Percentiles rank a stretch among this genome's conserved stretches.
phyloP scores from a whole-genome alignment of 129 eudicot species.

The Dittrichia graveolens region DNA sequence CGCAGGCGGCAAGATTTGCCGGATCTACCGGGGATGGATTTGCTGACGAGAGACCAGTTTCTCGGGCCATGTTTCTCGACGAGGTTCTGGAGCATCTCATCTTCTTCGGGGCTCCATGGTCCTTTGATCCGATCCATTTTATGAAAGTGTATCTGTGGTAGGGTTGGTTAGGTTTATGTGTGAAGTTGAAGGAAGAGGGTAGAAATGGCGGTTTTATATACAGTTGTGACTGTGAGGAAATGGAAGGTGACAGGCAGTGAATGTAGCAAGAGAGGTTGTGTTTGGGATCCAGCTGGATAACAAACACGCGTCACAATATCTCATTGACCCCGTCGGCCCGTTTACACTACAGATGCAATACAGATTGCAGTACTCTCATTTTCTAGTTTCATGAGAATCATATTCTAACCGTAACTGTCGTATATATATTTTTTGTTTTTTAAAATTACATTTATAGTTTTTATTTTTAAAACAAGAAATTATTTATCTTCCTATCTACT shows the following conservation, averaged over 20 bases:
- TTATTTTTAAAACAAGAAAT: no score
- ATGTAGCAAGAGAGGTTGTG: constrained; percentile 31
- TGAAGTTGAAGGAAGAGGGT: constrained; percentile 21
- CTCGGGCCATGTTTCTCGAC: constrained; percentile 79
- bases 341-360: neutral
- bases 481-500: no score
- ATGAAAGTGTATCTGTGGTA: neutral
- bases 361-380: neutral
- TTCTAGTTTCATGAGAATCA: neutral
- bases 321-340: constrained; percentile 38
- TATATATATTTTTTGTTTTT: no score
- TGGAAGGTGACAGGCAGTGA: constrained; percentile 31
- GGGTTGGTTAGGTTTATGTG: neutral
- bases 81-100: constrained; percentile 56
- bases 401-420: neutral
- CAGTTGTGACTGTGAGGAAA: constrained; percentile 32
- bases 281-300: constrained; percentile 86
- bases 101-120: constrained; percentile 98
- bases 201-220: constrained; percentile 27
- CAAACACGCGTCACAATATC: constrained; percentile 64
- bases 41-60: constrained; percentile 87
- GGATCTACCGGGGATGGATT: constrained; percentile 73
- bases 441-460: no score
- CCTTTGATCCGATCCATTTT: constrained; percentile 91
- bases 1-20: constrained; percentile 89